Conservation (phyloP, 192 early-diverging fungal genomes). For the Neocallimastix lanati region DNA sequence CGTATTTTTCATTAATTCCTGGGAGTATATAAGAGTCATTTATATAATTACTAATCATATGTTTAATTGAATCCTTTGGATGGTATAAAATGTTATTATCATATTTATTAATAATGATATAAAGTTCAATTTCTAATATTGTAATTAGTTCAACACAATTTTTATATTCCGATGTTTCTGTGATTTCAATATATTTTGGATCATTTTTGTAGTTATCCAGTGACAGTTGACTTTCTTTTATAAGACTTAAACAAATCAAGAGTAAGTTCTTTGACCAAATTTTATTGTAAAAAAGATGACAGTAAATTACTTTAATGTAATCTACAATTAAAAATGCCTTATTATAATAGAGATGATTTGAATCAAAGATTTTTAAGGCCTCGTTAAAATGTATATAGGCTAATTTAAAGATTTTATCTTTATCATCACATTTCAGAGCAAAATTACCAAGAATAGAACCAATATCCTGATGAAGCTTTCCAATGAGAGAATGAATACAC, state of each 20-base stretch:
- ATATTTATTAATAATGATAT: not conserved
- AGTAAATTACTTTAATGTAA: not conserved
- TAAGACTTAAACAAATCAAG: not conserved
- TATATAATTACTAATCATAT: not conserved
- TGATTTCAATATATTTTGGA: not conserved
- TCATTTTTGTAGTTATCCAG: not conserved
- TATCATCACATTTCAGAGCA: not conserved
- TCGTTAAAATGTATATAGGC: not conserved
- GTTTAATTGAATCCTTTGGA: not conserved
- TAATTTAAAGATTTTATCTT: not conserved
- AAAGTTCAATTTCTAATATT: not conserved
- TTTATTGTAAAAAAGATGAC: not conserved
- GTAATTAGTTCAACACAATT: not conserved
- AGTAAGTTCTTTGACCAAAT: not conserved
- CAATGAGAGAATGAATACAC: not conserved
- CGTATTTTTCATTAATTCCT: not conserved
- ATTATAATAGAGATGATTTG: not conserved
- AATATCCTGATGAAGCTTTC: not conserved
- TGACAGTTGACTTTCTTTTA: not conserved
- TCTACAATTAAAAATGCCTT: not conserved
- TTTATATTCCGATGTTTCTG: not conserved
- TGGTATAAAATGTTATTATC: not conserved
- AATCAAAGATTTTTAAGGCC: not conserved
- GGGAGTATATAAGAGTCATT: not conserved
- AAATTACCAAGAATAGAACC: not conserved